Evolutionary conservation across 768 basidiomycete genomes (phyloP).

Genomic region (Punctularia strigosozonata): DNA sequence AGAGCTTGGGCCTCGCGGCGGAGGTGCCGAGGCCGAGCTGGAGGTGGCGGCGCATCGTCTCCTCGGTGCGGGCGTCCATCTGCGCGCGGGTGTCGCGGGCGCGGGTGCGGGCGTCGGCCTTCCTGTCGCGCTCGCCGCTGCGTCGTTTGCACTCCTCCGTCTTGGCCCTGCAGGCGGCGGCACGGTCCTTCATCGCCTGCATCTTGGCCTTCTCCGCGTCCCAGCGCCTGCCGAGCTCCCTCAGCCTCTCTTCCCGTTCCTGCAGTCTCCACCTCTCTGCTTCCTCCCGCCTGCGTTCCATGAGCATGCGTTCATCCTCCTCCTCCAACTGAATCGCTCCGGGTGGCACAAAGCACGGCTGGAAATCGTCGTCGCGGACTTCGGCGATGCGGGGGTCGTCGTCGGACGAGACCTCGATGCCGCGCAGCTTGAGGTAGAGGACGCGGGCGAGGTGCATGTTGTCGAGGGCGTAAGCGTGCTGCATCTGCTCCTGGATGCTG

Average conservation of each 20-base stretch:
- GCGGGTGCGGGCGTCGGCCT: slow-evolving; percentile 11
- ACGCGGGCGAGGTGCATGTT: slow-evolving; percentile 56
- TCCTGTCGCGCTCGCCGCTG: slow-evolving; percentile 10
- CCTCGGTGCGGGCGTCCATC: slow-evolving; percentile 10
- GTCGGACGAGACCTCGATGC: slow-evolving; percentile 46
- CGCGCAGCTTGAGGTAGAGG: slow-evolving; percentile 47
- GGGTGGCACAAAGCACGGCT: slow-evolving; percentile 24
- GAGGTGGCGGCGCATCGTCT: slow-evolving; percentile 10
- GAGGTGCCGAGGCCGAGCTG: slow-evolving; percentile 6
- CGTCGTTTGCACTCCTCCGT: slow-evolving; percentile 1
- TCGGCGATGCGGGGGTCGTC: slow-evolving; percentile 52
- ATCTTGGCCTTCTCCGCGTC: slow-evolving; percentile 15
- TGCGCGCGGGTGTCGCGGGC: slow-evolving; percentile 2
- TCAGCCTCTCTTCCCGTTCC: slow-evolving; percentile 16
- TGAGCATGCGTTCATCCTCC: slow-evolving; percentile 25
- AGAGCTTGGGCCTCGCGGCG: slow-evolving; percentile 13
- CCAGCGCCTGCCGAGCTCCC: slow-evolving; percentile 17
- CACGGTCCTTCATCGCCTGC: slow-evolving; percentile 10
- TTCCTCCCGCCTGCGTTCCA: slow-evolving; percentile 22
- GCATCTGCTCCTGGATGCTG: slow-evolving; percentile 53
- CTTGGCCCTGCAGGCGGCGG: slow-evolving; percentile 7
- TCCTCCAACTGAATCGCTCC: slow-evolving; percentile 30
- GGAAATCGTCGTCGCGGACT: slow-evolving; percentile 40
- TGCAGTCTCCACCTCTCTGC: slow-evolving; percentile 21
- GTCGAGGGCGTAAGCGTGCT: slow-evolving; percentile 55